Evolutionary conservation across 208 protist species (phyloP).

Genomic region (Herpetomonas tarakana): DNA sequence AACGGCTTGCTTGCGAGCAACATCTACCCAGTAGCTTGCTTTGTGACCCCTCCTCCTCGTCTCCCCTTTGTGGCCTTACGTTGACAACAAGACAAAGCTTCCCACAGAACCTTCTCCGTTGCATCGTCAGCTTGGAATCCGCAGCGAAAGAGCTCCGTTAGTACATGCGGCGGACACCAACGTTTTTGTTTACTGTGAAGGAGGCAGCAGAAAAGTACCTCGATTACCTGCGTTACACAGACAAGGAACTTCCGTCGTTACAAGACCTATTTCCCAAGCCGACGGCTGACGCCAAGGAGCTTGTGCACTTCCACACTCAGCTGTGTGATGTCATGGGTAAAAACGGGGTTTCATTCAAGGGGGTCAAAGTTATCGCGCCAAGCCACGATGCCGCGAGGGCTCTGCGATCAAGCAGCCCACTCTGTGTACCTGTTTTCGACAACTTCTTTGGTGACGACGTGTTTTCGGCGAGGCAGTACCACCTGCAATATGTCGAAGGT

Average conservation of each 20-base stretch:
- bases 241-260: slow-evolving; percentile 61
- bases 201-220: slow-evolving; percentile 43
- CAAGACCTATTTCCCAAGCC: slow-evolving; percentile 69
- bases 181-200: slow-evolving; percentile 20
- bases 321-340: slow-evolving; percentile 61
- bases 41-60: too few relatives aligned
- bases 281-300: slow-evolving; percentile 20
- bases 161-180: slow-evolving; percentile 16
- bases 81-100: too few relatives aligned
- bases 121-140: too few relatives aligned
- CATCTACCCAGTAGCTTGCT: too few relatives aligned
- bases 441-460: slow-evolving; percentile 29
- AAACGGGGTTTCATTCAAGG: slow-evolving; percentile 45
- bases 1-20: too few relatives aligned
- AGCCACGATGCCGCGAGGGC: slow-evolving; percentile 33
- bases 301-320: slow-evolving; percentile 63
- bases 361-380: slow-evolving; percentile 70
- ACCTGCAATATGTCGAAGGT: slow-evolving; percentile 69
- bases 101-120: too few relatives aligned
- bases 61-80: too few relatives aligned
- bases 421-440: slow-evolving; percentile 75
- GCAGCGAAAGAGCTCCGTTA: too few relatives aligned
- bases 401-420: slow-evolving; percentile 35
- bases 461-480: slow-evolving; percentile 40
- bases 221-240: slow-evolving; percentile 54